phyloP scores from a whole-genome alignment of 352 stramenopile species.

The Poterioochromonas sp. region DNA sequence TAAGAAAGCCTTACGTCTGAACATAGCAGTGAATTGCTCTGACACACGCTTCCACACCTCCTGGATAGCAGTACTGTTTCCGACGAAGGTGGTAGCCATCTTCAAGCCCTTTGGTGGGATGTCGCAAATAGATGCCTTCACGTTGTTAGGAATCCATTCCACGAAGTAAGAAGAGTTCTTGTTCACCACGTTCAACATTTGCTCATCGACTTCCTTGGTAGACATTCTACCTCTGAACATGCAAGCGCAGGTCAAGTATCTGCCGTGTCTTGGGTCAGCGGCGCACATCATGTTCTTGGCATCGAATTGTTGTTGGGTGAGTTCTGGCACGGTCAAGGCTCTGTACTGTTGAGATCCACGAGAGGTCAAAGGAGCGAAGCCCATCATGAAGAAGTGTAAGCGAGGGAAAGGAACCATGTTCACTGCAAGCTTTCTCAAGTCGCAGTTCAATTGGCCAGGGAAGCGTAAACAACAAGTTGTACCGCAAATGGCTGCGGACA shows the following conservation, averaged over 20 bases:
- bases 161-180: constrained; percentile 99
- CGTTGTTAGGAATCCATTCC: constrained; percentile 99
- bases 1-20: constrained; percentile 97
- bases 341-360: constrained; percentile 92
- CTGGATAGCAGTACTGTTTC: constrained; percentile 95
- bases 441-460: constrained; percentile 92
- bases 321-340: constrained; percentile 89
- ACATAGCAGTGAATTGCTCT: constrained; percentile 99
- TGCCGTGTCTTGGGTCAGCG: constrained; percentile 90
- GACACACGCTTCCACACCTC: constrained; percentile 95
- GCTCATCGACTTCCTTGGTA: constrained; percentile 92
- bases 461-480: constrained; percentile 97
- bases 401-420: constrained; percentile 96
- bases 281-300: constrained; percentile 99
- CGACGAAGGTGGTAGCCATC: constrained; percentile 95
- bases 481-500: constrained; percentile 94
- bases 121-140: constrained; percentile 98
- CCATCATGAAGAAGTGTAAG: constrained; percentile 99
- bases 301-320: constrained; percentile 97
- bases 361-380: constrained; percentile 92
- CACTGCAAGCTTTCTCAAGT: constrained; percentile 90
- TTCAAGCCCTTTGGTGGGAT: constrained; percentile 94
- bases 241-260: constrained; percentile 93
- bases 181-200: constrained; percentile 99
- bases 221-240: constrained; percentile 91